A percentile compares a stretch with the other conserved stretches of the same genome.
Evolutionary conservation across 2,329 filamentous ascomycete genomes (phyloP).

Genomic region (Aspergillus glaucus): DNA sequence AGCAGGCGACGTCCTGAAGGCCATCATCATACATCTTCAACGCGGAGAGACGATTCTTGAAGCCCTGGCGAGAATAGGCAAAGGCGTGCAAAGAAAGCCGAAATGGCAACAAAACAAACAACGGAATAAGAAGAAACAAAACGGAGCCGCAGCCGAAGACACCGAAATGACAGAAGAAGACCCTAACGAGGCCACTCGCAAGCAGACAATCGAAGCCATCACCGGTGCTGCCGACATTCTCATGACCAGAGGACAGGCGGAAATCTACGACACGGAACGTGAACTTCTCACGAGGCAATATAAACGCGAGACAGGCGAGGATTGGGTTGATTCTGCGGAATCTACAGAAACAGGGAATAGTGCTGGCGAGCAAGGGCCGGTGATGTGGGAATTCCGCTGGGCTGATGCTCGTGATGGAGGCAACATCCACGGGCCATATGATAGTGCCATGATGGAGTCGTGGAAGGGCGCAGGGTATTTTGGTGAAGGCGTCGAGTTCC

Average conservation of each 20-base stretch:
- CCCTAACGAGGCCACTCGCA: slow-evolving; percentile 62
- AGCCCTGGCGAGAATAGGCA: slow-evolving; percentile 74
- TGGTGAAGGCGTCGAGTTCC: slow-evolving; percentile 74
- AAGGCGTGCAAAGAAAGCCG: slow-evolving; percentile 52
- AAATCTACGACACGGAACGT: slow-evolving; percentile 87
- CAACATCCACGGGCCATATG: slow-evolving; percentile 78
- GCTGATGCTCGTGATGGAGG: slow-evolving; percentile 76
- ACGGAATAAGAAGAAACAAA: slow-evolving; percentile 45
- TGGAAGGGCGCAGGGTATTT: slow-evolving; percentile 95
- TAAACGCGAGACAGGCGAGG: slow-evolving; percentile 75
- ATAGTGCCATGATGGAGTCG: slow-evolving; percentile 74
- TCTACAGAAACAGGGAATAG: slow-evolving; percentile 25
- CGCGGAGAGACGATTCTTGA: slow-evolving; percentile 81
- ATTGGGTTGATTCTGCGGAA: slow-evolving; percentile 59
- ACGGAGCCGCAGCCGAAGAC: slow-evolving; percentile 35
- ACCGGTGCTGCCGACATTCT: slow-evolving; percentile 87
- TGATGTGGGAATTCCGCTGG: slow-evolving; percentile 90
- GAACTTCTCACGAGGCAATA: slow-evolving; percentile 80
- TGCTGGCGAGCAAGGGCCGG: slow-evolving; percentile 26
- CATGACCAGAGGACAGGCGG: slow-evolving; percentile 71
- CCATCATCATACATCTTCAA: slow-evolving; percentile 67
- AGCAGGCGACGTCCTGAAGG: slow-evolving; percentile 65
- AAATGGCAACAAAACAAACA: slow-evolving; percentile 57
- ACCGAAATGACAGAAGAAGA: slow-evolving; percentile 73
- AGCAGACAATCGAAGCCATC: slow-evolving; percentile 69